Conservation (phyloP, 1,284 basidiomycete genomes). For the Waitea zeae region DNA sequence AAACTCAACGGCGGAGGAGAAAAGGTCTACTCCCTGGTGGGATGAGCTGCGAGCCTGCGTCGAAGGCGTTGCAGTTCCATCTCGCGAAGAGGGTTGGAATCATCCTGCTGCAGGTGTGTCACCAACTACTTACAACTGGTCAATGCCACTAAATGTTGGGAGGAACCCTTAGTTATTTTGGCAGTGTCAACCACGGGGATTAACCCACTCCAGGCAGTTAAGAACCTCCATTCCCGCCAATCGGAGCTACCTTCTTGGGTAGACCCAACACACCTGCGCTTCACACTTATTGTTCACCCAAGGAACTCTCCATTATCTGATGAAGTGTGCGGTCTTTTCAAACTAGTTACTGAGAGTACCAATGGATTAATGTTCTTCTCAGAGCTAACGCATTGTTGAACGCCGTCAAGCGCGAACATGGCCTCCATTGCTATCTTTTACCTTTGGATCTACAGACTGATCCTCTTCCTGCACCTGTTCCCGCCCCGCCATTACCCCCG, state of each 20-base stretch:
- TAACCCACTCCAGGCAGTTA: slow-evolving; percentile 62
- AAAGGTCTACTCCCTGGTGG: slow-evolving; percentile 59
- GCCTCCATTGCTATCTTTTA: slow-evolving; percentile 55
- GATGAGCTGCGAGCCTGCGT: slow-evolving; percentile 58
- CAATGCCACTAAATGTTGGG: too few relatives aligned
- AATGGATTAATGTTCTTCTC: too few relatives aligned
- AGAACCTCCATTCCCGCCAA: slow-evolving; percentile 43
- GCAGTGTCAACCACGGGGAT: slow-evolving; percentile 61
- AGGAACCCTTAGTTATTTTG: slow-evolving; percentile 62
- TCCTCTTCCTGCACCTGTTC: slow-evolving; percentile 41
- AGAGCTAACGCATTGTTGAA: slow-evolving; percentile 65
- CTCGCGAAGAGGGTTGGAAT: slow-evolving; percentile 61
- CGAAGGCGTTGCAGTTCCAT: slow-evolving; percentile 58
- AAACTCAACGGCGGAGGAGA: slow-evolving; percentile 13
- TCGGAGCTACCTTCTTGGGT: slow-evolving; percentile 64
- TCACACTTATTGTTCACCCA: slow-evolving; percentile 62
- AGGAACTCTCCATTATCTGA: slow-evolving; percentile 47
- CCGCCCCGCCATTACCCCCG: slow-evolving; percentile 44
- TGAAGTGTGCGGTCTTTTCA: slow-evolving; percentile 38
- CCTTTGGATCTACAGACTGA: slow-evolving; percentile 35
- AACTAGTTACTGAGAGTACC: background rate
- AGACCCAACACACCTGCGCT: slow-evolving; percentile 47
- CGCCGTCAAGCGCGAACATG: slow-evolving; percentile 70
- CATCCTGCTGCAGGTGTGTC: slow-evolving; percentile 60
- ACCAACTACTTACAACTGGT: too few relatives aligned